Base-by-base conservation (phyloP, 2,329 filamentous ascomycete genomes). In the Aspergillus texensis region DNA sequence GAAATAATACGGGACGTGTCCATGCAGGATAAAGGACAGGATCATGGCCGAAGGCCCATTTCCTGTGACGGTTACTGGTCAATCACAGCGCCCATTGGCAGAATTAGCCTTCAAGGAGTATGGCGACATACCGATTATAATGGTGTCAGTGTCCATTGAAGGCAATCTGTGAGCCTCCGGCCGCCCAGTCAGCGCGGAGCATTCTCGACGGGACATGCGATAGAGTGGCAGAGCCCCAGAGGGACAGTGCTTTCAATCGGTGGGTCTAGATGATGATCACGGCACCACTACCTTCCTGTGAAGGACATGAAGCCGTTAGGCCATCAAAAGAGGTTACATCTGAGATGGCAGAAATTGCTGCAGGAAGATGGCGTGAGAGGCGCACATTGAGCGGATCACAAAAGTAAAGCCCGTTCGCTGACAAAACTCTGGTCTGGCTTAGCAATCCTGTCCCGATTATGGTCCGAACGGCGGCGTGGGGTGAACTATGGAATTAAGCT, bases 31-130 rank as follows among this genome's bases (percentile, higher is more conserved):
- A 73, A 86, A 89, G 53, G 85, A 88, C 41, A 89, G 79, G 68
- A 88, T 85, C 76, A 89, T 80, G 58, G 86, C 84, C 57, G 86
- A 86, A 53, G 86, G 86, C 61, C 86, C 86, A 72, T 87, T 88
- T 71, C 86, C 86, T 88, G 67, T 46, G 63, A 41, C 43, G 45
- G 28, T 60, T 60, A 41, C 28, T 30, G 24, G 63, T 67, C 60
- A 64, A 66, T 63, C 58, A 58, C 30, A 48, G 60, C 48, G 57
- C 56, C 50, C 56, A 65, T 66, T 65, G 62, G 62, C 55, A 62
- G 57, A 50, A 62, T 60, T 52, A 11, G 26, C 50, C 62, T 43
- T 34, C 28, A 32, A 60, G 58, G 53, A 53, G 43, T 62, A 69
- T 67, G 65, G 65, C 67, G 64, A 75, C 77, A 68, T 77, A 81